phyloP scores from a whole-genome alignment of 225 moss, liverwort and hornwort genomes.

The Polytrichum formosum region DNA sequence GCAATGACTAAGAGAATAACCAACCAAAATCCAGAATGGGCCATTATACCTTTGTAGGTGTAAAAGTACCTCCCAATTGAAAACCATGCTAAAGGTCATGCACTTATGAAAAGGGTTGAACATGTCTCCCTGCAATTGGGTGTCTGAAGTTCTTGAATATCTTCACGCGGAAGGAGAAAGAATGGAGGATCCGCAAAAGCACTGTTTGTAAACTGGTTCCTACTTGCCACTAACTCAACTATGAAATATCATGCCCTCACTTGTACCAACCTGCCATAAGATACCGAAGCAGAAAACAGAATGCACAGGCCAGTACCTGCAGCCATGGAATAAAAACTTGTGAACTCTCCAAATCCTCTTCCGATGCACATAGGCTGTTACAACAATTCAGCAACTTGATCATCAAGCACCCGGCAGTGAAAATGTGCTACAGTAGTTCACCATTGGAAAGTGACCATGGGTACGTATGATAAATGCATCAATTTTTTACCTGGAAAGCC shows the following conservation, averaged over 20 bases:
- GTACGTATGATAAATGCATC: not conserved
- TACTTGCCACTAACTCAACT: not conserved
- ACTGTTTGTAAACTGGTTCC: not conserved
- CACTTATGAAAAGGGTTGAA: too few species aligned
- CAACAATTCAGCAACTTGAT: too few species aligned
- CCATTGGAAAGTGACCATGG: too few species aligned
- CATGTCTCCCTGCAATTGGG: too few species aligned
- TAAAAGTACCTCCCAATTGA: too few species aligned
- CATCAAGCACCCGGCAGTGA: too few species aligned
- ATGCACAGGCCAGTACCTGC: slow-evolving; percentile 70
- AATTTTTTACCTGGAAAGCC: slow-evolving; percentile 66
- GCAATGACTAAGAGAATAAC: too few species aligned
- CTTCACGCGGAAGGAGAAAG: not conserved
- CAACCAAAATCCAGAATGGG: too few species aligned
- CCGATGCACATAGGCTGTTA: too few species aligned
- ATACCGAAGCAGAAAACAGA: slow-evolving; percentile 82
- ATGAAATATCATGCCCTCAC: slow-evolving; percentile 18
- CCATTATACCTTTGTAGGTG: too few species aligned
- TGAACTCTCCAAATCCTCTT: not conserved
- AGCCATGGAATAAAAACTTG: not conserved
- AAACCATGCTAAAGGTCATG: too few species aligned
- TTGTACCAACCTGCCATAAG: slow-evolving; percentile 97
- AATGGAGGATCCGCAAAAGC: not conserved
- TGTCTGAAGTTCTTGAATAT: not conserved
- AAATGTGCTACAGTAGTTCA: too few species aligned